These are phyloP conservation scores for Erysimum cheiranthoides DNA, from an alignment of 345 rosid species.

Conservation along the genomic window DNA sequence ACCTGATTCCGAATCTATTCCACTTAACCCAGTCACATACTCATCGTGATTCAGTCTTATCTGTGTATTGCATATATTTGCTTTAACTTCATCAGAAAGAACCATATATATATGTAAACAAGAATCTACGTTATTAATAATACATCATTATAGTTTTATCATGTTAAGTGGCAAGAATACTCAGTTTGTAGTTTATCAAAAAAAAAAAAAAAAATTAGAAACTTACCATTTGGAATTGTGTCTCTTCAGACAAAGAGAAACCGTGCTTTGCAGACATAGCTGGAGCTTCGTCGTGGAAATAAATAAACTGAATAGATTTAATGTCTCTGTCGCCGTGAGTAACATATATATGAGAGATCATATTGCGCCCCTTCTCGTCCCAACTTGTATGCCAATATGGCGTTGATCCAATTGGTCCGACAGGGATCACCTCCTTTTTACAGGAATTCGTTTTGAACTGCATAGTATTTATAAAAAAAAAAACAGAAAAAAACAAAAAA, in stretches of 20 bases:
- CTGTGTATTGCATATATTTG: no score
- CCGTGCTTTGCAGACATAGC: neutral
- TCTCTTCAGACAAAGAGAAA: no score
- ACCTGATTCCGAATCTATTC: fast-evolving
- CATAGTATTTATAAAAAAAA: no score
- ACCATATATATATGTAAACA: no score
- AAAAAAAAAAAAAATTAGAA: no score
- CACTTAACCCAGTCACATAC: constrained; percentile 32
- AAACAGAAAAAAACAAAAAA: no score
- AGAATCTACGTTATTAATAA: no score
- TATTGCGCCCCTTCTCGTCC: constrained; percentile 21
- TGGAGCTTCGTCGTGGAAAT: constrained; percentile 4
- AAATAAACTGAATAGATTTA: constrained; percentile 15
- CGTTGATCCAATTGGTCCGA: constrained; percentile 9
- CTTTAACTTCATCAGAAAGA: no score
- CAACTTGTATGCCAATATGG: neutral
- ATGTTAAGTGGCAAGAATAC: no score
- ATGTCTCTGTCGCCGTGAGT: neutral
- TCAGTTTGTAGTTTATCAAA: no score
- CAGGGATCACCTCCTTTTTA: neutral
- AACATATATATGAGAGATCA: constrained; percentile 17
- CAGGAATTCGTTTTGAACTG: neutral
- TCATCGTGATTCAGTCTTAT: neutral
- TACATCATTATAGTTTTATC: no score
- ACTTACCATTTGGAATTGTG: neutral